Base-by-base conservation (phyloP, 805 yeast genomes). In the Candida nitratophila region DNA sequence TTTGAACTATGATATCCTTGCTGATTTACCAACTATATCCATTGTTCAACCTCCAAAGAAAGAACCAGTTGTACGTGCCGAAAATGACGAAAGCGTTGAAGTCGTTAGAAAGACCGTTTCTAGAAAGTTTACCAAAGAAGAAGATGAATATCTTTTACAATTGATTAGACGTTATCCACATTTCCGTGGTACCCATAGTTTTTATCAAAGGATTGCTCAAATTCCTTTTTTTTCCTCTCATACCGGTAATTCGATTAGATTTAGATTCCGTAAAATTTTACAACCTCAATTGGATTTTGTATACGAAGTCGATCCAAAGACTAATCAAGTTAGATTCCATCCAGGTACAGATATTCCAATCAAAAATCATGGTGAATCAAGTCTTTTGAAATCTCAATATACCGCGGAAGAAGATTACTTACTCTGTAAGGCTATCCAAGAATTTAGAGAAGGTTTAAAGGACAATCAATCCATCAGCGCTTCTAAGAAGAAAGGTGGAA, bases 181-280 rank as follows among this genome's bases (percentile, higher is more conserved):
- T 24, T 65, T 74, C 50, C 70, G 90, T 53, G 80, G 85, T 11
- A 79, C 87, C 15, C 90, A 83, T 56, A 73, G 75, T 41, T 73
- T 85, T 41, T 85, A 73, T 53, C 77, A 77, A 37, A 79, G 74
- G 47, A 76, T 86, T 52, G 79, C 88, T 0, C 65, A 70, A 26
- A 63, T 73, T 40, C 57, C 59, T 1, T 39, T 53, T 22, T 66
- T 85, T 44, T 71, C 73, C 19, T 77, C 76, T 41, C 93, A 85
- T 63, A 82, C 91, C 0, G 87, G 89, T 12, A 81, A 85, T 50
- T 83, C 90, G 1, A 78, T 85, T 39, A 71, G 95, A 50, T 84
- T 74, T 50, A 70, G 84, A 54, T 78, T 61, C 54, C 68, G 81
- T 50, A 72, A 68, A 21, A 66, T 70, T 24, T 55, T 78, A 15